Evolutionary conservation across 345 rosid species (phyloP), one percentile per base, ranked within the genome.

Genomic region (Eucalyptus caleyi): DNA sequence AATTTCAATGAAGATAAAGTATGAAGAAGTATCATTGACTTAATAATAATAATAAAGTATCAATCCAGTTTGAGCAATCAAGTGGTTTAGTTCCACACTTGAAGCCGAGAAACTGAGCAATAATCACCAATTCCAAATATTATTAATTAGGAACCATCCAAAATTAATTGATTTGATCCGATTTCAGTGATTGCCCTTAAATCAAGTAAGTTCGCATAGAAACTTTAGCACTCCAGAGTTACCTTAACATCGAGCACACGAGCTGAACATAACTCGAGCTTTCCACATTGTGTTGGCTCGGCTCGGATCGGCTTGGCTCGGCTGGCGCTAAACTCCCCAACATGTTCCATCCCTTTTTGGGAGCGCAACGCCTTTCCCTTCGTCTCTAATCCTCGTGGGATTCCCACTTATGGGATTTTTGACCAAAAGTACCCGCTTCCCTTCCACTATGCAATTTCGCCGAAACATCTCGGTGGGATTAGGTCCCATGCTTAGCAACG

Each of bases 31-130:
- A 13, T 62, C 32, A 27, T 6, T 30, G 2, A 27, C 69, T 62
- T 62, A 14, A 53, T 53, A 19, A 53, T 53, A 49, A 49, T 49
- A 49, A 49, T 12, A 26, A 59, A 11, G 65, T 5, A 59, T 59
- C 14, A 27, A 59, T 59, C n/a, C 4, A 27, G 0, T 11, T 27
- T 53, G 59, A 53, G 62, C 9, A 2, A 11, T 56, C 32, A 13
- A 13, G 69, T 12, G 34, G 16, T 62, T 62, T 27, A 13, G 69
- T 6, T 62, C 3, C 32, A 30, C 4, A 62, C 32, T 12, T 62
- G 1, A 30, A 62, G 15, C 0, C 0, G 18, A 30, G 8, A 27
- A 3, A 2, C 1, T 2, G 0, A 30, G 16, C 32, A 1, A 27
- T 2, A 6, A 27, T 27, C 69, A 27, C 32, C 34, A 27, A 11